These are phyloP conservation scores for Thecamonas trahens DNA, from an alignment of 78 protist genomes.

Conservation along the genomic window DNA sequence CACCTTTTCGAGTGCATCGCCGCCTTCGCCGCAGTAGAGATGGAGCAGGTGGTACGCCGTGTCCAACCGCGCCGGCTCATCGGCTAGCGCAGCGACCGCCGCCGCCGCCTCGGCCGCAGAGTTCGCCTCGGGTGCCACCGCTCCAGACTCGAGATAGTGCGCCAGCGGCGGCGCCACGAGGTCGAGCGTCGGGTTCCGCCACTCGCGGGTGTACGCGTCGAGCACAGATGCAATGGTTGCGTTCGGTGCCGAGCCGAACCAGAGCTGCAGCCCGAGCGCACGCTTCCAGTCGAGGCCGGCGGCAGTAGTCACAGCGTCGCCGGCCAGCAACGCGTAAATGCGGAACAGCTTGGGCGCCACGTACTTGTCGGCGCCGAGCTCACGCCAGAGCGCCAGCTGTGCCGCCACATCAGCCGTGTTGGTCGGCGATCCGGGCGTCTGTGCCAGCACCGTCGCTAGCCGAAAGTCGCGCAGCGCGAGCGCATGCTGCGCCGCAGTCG, in stretches of 20 bases:
- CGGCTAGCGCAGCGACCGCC: not conserved
- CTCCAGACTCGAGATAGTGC: no score
- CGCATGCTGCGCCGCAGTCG: no score
- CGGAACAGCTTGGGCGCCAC: not conserved
- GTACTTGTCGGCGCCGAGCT: no score
- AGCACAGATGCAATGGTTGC: not conserved
- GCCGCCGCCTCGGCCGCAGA: no score
- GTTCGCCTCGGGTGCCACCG: no score
- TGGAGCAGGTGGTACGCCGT: not conserved
- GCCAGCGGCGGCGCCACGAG: not conserved
- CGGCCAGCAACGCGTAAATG: not conserved
- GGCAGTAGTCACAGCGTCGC: not conserved
- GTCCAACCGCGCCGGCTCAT: no score
- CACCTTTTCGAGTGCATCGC: not conserved
- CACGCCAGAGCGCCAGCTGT: not conserved
- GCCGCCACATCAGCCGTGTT: no score
- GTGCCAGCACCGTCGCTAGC: no score
- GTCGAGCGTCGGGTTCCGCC: no score
- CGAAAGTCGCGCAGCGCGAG: no score
- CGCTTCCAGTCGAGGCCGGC: slow-evolving; percentile 1
- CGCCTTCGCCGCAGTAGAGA: not conserved
- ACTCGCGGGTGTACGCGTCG: not conserved
- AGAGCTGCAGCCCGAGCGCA: not conserved
- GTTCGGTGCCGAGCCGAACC: not conserved
- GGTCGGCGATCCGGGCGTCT: no score